Evolutionary conservation across 768 basidiomycete genomes (phyloP), one percentile per base, ranked within the genome.

Genomic region (Hemileccinum impolitum): DNA sequence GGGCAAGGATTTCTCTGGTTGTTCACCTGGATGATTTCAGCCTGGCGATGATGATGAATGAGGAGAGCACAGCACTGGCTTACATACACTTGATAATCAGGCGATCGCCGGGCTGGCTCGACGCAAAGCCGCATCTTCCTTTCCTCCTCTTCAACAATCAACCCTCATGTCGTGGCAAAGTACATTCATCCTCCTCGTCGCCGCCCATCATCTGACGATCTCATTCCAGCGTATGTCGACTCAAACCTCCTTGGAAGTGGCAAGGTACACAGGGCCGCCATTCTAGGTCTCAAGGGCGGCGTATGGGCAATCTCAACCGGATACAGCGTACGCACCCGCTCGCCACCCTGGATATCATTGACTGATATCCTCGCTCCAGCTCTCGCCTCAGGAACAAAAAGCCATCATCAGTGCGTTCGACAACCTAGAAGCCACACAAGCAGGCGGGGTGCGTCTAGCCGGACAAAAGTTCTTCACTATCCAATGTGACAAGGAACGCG

Each of bases 391-490:
- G 2, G 65, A 66, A 40, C 61, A 64, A 45, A 68, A 62, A 42
- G 66, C 50, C 10, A 21, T 48, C 23, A 26, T 53, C 17, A 70
- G 70, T 21, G 77, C 74, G 3, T 84, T 80, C 69, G 52, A 32
- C 1, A 61, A 82, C 32, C 62, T 64, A 1, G 72, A 56, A 1
- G 36, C 46, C 3, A 68, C 75, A 15, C 82, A 74, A 61, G 75
- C 78, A 0, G 73, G 50, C 36, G 93, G 94, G 14, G 58, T 96
- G 52, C 75, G 70, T 34, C 72, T 92, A 19, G 75, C 62, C 0
- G 84, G 83, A 7, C 65, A 76, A 60, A 97, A 97, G 71, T 97
- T 79, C 74, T 81, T 94, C 70, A 75, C 75, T 6, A 59, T 90
- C 25, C 69, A 60, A 32, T 82, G 74, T 2, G 58, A 71, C 25